phyloP scores from a whole-genome alignment of 306 rosid species.

The Casuarina cunninghamiana region DNA sequence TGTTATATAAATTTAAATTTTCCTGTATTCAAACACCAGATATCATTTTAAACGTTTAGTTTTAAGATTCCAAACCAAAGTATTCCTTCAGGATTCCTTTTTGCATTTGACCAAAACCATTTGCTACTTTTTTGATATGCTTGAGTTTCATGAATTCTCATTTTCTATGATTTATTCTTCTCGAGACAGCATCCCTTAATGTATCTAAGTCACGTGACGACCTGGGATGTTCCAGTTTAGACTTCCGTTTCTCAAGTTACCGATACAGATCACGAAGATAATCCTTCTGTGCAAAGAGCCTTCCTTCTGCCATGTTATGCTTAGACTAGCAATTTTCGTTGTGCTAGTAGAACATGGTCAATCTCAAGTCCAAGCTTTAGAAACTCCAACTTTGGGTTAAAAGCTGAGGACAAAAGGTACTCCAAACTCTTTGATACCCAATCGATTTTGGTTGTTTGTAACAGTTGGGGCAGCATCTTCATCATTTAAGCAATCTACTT shows the following conservation, averaged over 20 bases:
- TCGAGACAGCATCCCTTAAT: slow-evolving; percentile 37
- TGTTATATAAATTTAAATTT: too few species aligned
- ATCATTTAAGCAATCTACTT: slow-evolving; percentile 39
- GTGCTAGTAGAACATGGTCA: slow-evolving; percentile 48
- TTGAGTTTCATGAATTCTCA: slow-evolving; percentile 46
- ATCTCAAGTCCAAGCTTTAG: slow-evolving; percentile 52
- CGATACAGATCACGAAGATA: slow-evolving; percentile 51
- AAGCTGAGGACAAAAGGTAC: slow-evolving; percentile 24
- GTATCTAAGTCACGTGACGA: slow-evolving; percentile 37
- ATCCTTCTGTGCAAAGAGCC: slow-evolving; percentile 48
- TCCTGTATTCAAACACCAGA: too few species aligned
- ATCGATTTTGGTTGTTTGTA: slow-evolving; percentile 20
- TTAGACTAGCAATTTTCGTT: slow-evolving; percentile 65
- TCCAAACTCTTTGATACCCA: slow-evolving; percentile 27
- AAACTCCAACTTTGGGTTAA: slow-evolving; percentile 30
- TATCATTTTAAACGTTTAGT: slow-evolving; percentile 27
- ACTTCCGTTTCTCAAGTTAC: slow-evolving; percentile 53
- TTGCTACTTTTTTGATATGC: slow-evolving; percentile 56
- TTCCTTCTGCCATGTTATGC: slow-evolving; percentile 58
- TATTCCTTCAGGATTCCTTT: slow-evolving; percentile 45
- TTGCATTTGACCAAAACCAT: slow-evolving; percentile 60
- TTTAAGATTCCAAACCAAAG: slow-evolving; percentile 46
- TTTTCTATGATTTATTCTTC: slow-evolving; percentile 62
- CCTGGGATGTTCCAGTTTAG: slow-evolving; percentile 22
- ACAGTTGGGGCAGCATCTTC: slow-evolving; percentile 35